phyloP scores from a whole-genome alignment of 768 basidiomycete genomes.

The Nidularia pulvinata region DNA sequence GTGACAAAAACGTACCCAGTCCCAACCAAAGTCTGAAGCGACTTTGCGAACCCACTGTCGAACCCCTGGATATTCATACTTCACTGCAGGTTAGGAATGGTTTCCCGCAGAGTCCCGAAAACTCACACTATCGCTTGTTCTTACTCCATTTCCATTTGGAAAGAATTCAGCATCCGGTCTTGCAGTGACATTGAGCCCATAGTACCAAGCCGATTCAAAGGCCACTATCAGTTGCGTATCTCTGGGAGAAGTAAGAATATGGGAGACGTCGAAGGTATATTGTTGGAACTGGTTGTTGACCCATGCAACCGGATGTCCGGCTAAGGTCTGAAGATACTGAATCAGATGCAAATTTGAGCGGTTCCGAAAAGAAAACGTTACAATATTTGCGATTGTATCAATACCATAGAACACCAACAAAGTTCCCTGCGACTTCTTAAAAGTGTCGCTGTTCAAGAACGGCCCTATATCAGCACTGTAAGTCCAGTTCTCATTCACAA shows the following conservation, averaged over 20 bases:
- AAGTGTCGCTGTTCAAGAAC: conserved; percentile 22
- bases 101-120: too few species aligned
- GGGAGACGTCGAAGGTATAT: conserved; percentile 50
- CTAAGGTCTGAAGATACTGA: conserved; percentile 34
- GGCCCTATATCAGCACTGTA: conserved; percentile 54
- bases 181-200: conserved; percentile 52
- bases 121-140: conserved; percentile 25
- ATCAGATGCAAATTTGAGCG: neutral
- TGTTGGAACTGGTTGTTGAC: conserved; percentile 59
- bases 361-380: conserved; percentile 16
- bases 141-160: conserved; percentile 18
- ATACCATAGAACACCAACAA: conserved; percentile 56
- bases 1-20: conserved; percentile 38
- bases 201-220: conserved; percentile 52
- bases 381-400: conserved; percentile 57
- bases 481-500: conserved; percentile 57
- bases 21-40: conserved; percentile 60
- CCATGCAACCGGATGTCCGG: conserved; percentile 52
- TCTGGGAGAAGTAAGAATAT: conserved; percentile 28
- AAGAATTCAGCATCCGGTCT: conserved; percentile 46
- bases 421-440: conserved; percentile 20
- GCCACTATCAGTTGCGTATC: conserved; percentile 46
- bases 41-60: conserved; percentile 50
- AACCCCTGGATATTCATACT: conserved; percentile 52
- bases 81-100: neutral